These are phyloP conservation scores for Tuber microsphaerosporum DNA, from an alignment of 495 filamentous ascomycete genomes.

Conservation along the genomic window DNA sequence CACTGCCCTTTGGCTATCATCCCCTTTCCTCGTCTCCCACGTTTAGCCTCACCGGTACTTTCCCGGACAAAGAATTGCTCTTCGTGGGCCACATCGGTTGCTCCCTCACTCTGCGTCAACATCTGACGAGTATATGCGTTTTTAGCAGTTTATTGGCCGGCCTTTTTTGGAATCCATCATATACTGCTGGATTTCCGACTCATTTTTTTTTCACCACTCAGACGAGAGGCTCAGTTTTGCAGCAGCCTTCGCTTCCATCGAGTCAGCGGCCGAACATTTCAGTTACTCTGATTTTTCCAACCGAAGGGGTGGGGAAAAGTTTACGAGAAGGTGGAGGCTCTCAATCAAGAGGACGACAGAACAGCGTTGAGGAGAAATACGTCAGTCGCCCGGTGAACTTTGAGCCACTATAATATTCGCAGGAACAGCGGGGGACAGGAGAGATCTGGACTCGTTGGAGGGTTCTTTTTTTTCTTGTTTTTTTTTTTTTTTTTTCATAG, in stretches of 20 bases:
- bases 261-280: constrained; percentile 16
- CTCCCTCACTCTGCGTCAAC: constrained; percentile 21
- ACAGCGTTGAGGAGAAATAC: constrained; percentile 26
- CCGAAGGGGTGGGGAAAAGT: background rate
- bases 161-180: constrained; percentile 34
- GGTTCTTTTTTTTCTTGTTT: constrained; percentile 14
- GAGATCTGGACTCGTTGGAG: constrained; percentile 29
- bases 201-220: constrained; percentile 5
- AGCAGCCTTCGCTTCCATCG: constrained; percentile 15
- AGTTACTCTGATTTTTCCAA: constrained; percentile 25
- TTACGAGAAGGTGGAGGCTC: constrained; percentile 15
- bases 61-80: constrained; percentile 6
- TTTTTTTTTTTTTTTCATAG: constrained; percentile 17
- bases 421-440: constrained; percentile 25
- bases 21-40: constrained; percentile 22
- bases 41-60: constrained; percentile 22
- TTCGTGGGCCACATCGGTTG: constrained; percentile 17
- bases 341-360: constrained; percentile 2
- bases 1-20: constrained; percentile 10
- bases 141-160: constrained; percentile 33
- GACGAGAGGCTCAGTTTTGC: background rate
- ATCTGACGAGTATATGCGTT: constrained; percentile 36
- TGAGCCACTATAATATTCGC: constrained; percentile 37
- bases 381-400: constrained; percentile 30
- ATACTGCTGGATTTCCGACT: constrained; percentile 25